phyloP scores from a whole-genome alignment of 139 green algal species.

The Zygnema circumcarinatum region DNA sequence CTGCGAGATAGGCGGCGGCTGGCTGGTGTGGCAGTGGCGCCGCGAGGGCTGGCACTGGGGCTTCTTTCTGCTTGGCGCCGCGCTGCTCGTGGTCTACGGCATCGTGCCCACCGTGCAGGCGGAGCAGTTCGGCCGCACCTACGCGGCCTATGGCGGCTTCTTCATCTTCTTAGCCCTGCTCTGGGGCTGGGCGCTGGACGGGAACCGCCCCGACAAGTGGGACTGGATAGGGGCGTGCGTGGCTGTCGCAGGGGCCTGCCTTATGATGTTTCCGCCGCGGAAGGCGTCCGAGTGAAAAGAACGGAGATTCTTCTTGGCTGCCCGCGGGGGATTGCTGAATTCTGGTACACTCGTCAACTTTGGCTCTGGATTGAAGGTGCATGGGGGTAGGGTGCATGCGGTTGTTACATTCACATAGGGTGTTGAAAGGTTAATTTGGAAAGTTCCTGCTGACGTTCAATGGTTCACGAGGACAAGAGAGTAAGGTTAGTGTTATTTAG shows the following conservation, averaged over 20 bases:
- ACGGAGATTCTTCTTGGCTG: too few species aligned
- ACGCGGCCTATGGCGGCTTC: constrained; percentile 86
- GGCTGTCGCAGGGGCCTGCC: constrained; percentile 73
- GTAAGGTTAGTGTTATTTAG: too few species aligned
- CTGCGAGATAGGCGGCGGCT: constrained; percentile 85
- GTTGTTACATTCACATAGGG: too few species aligned
- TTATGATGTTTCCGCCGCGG: constrained; percentile 59
- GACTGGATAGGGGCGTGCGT: constrained; percentile 78
- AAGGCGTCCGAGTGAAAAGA: too few species aligned
- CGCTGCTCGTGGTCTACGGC: constrained; percentile 76
- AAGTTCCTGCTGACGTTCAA: too few species aligned
- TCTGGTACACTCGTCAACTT: too few species aligned
- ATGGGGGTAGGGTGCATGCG: too few species aligned
- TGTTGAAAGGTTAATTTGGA: too few species aligned
- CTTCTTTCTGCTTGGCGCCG: constrained; percentile 26
- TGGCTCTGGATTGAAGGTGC: too few species aligned
- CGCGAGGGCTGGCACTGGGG: constrained; percentile 49
- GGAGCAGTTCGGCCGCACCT: constrained; percentile 72
- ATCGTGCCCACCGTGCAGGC: constrained; percentile 81
- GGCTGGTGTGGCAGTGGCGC: constrained; percentile 83
- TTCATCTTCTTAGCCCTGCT: constrained; percentile 86
- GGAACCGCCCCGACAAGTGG: constrained; percentile 74
- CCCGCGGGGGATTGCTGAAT: too few species aligned
- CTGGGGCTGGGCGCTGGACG: constrained; percentile 76
- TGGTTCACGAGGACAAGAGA: too few species aligned